A percentile compares a stretch with the other conserved stretches of the same genome.
Conservation (phyloP, 345 rosid species). For the Rhodamnia argentea region DNA sequence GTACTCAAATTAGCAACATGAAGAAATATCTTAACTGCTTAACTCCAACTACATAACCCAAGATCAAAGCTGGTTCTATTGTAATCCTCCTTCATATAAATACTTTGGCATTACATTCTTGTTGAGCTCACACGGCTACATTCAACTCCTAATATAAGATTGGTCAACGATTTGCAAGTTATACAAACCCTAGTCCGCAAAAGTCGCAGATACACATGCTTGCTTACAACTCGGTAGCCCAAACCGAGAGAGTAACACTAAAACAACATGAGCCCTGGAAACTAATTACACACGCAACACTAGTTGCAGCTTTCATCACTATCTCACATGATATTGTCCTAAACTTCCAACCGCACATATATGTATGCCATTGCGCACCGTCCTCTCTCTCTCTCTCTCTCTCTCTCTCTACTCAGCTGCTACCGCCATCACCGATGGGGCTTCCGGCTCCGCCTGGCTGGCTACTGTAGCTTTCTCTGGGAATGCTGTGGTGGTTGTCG, state of each 20-base stretch:
- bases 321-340: background rate
- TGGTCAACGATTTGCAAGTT: background rate
- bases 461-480: constrained; percentile 17
- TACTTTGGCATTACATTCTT: background rate
- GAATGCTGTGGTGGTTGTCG: constrained; percentile 33
- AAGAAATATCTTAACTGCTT: background rate
- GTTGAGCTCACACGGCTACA: background rate
- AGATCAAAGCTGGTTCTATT: background rate
- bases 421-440: constrained; percentile 1
- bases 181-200: background rate
- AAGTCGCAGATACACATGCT: background rate
- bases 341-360: background rate
- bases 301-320: background rate
- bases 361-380: background rate
- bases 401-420: background rate
- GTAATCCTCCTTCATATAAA: background rate
- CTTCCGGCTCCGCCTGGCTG: background rate
- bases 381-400: background rate
- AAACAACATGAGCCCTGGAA: background rate
- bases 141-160: background rate
- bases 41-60: background rate
- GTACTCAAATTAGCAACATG: background rate
- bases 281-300: background rate
- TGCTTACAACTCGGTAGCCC: background rate
- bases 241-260: background rate